A percentile compares a stretch with the other conserved stretches of the same genome.
Conservation (phyloP, 1,284 basidiomycete genomes). For the Fomes fomentarius region DNA sequence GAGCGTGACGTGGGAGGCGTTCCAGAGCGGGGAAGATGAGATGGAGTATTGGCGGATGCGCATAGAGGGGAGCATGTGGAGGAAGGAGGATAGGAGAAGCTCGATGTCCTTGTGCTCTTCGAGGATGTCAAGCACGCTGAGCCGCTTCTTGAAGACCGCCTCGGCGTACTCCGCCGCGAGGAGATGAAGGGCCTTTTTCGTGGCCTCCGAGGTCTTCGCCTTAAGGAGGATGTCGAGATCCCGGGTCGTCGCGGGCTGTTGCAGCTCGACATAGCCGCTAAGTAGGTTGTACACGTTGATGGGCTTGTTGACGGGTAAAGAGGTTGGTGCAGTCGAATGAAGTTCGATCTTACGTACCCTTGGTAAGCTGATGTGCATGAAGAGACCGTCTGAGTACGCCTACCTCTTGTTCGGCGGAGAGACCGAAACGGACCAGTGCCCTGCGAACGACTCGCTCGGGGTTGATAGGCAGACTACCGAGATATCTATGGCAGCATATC, state of each 20-base stretch:
- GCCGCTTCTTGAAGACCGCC: slow-evolving; percentile 39
- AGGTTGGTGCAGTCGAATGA: slow-evolving; percentile 41
- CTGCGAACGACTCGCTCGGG: slow-evolving; percentile 43
- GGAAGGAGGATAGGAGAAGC: slow-evolving; percentile 42
- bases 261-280: slow-evolving; percentile 52
- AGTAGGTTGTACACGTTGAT: slow-evolving; percentile 42
- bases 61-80: slow-evolving; percentile 50
- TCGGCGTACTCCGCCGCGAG: slow-evolving; percentile 39
- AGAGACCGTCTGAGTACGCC: not conserved
- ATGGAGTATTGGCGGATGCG: slow-evolving; percentile 56
- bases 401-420: slow-evolving; percentile 49
- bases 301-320: slow-evolving; percentile 44
- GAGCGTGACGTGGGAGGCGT: slow-evolving; percentile 45
- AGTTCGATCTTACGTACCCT: slow-evolving; percentile 38
- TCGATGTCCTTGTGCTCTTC: slow-evolving; percentile 43
- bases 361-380: not conserved
- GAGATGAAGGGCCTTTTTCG: slow-evolving; percentile 28
- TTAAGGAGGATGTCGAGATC: slow-evolving; percentile 37
- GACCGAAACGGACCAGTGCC: slow-evolving; percentile 42
- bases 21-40: slow-evolving; percentile 53
- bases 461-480: slow-evolving; percentile 44
- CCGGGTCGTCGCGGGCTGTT: slow-evolving; percentile 46
- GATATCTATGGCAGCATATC: not conserved
- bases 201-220: slow-evolving; percentile 19
- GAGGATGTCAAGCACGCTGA: slow-evolving; percentile 51